phyloP scores from a whole-genome alignment of 441 rosid species.

The Dalechampia spathulata region DNA sequence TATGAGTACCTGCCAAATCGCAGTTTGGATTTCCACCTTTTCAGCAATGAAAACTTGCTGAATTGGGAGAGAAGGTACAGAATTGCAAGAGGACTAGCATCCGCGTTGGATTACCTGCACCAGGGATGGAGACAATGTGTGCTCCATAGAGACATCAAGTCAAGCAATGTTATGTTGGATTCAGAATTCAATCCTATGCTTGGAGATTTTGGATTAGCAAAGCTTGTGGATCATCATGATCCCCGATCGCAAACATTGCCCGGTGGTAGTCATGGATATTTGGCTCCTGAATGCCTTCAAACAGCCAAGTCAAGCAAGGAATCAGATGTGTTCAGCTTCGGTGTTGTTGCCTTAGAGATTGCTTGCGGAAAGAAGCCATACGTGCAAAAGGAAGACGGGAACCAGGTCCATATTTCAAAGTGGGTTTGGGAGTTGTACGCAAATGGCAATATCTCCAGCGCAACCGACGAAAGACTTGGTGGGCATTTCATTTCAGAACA shows the following conservation, averaged over 20 bases:
- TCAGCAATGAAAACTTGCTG: background rate
- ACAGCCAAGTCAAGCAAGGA: background rate
- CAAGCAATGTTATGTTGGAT: conserved; percentile 26
- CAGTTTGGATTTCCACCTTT: conserved; percentile 28
- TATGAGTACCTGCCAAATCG: conserved; percentile 5
- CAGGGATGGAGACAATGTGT: conserved; percentile 53
- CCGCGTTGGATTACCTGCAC: conserved; percentile 38
- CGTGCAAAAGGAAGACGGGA: background rate
- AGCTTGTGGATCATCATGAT: conserved; percentile 30
- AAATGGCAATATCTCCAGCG: conserved; percentile 10
- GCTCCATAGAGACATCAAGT: conserved; percentile 33
- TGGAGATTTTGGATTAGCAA: conserved; percentile 51
- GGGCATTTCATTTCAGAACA: conserved; percentile 15
- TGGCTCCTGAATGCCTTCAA: background rate
- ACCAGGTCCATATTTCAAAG: conserved; percentile 20
- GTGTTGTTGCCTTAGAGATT: background rate
- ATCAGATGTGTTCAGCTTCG: background rate
- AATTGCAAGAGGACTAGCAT: conserved; percentile 36
- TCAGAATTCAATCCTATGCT: conserved; percentile 36
- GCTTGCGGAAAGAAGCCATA: background rate
- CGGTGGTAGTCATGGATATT: background rate
- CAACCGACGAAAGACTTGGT: conserved; percentile 22
- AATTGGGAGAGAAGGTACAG: conserved; percentile 30
- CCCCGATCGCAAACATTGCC: background rate
- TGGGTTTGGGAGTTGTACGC: conserved; percentile 44